phyloP scores from a whole-genome alignment of 108 stramenopile species.

The Nitzschia inconspicua region DNA sequence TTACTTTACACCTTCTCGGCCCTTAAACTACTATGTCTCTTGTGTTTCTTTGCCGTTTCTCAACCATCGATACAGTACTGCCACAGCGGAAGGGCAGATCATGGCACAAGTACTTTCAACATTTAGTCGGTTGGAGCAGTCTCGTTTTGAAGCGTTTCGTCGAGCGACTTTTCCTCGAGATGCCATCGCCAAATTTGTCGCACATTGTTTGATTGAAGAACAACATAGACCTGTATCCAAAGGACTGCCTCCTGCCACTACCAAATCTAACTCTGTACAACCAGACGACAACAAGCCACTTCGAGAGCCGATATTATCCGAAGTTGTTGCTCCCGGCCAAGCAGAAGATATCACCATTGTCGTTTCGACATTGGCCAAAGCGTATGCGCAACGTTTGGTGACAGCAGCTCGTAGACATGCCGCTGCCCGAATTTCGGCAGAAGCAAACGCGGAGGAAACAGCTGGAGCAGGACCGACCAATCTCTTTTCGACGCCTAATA shows the following conservation, averaged over 20 bases:
- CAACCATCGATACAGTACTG: slow-evolving; percentile 26
- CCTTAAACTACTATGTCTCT: too few species aligned
- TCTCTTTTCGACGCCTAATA: neutral
- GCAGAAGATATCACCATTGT: slow-evolving; percentile 64
- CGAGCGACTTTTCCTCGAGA: slow-evolving; percentile 27
- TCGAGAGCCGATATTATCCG: slow-evolving; percentile 26
- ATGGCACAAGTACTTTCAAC: slow-evolving; percentile 50
- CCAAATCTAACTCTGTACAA: neutral
- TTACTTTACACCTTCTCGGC: too few species aligned
- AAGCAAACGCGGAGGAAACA: neutral
- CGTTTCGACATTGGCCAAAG: slow-evolving; percentile 72
- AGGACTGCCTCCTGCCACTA: neutral
- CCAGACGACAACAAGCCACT: neutral
- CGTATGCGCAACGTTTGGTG: slow-evolving; percentile 77
- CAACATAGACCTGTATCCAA: slow-evolving; percentile 1
- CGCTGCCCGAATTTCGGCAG: slow-evolving; percentile 14
- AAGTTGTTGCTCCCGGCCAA: slow-evolving; percentile 65
- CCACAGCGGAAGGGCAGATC: slow-evolving; percentile 44
- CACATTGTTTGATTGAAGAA: slow-evolving; percentile 33
- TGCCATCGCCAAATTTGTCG: slow-evolving; percentile 41
- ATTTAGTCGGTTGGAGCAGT: slow-evolving; percentile 39
- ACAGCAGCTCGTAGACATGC: slow-evolving; percentile 51
- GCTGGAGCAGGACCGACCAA: neutral
- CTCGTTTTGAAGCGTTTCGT: slow-evolving; percentile 55
- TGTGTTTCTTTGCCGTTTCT: neutral